Evolutionary conservation across 2,329 filamentous ascomycete genomes (phyloP), one percentile per base, ranked within the genome.

Genomic region (Microdochium bolleyi): DNA sequence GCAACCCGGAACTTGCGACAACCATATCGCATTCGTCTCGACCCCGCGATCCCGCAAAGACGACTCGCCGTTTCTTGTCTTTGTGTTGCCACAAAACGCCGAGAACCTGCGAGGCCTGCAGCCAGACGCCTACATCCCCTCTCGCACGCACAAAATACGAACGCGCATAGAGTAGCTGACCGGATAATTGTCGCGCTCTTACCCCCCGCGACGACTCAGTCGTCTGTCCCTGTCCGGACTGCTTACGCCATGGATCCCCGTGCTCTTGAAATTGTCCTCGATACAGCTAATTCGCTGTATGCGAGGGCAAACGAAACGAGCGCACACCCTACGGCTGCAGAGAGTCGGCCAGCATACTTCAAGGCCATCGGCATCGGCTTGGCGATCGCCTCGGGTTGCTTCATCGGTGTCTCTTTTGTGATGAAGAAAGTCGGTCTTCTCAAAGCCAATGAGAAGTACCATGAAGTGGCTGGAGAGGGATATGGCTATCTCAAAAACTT

Each of bases 401-500:
- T 97, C 67, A 99, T 99, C 65, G 94, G 94, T 52, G 80, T 87
- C 14, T 97, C 92, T 0, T 99, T 97, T 68, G 92, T 97, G 25
- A 73, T 99, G 64, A 97, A 97, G 73, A 99, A 99, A 73, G 79
- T 89, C 55, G 94, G 94, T 3, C 73, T 99, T 60, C 77, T 99
- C 56, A 91, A 84, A 67, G 92, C 94, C 50, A 99, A 97, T 70
- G 84, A 89, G 62, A 97, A 97, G 69, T 97, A 97, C 75, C 88
- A 95, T 56, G 91, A 97, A 71, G 89, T 89, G 59, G 92, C 94
- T 0, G 94, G 94, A 55, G 92, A 97, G 70, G 94, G 94, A 53
- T 97, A 97, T 68, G 92, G 92, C 56, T 99, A 97, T 68, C 82
- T 99, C 62, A 96, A 95, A 74, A 97, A 97, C 64, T 77, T 77